A percentile compares a stretch with the other conserved stretches of the same genome.
These are phyloP conservation scores for Pyracantha coccinea DNA, from an alignment of 331 rosid genomes.

Conservation along the genomic window DNA sequence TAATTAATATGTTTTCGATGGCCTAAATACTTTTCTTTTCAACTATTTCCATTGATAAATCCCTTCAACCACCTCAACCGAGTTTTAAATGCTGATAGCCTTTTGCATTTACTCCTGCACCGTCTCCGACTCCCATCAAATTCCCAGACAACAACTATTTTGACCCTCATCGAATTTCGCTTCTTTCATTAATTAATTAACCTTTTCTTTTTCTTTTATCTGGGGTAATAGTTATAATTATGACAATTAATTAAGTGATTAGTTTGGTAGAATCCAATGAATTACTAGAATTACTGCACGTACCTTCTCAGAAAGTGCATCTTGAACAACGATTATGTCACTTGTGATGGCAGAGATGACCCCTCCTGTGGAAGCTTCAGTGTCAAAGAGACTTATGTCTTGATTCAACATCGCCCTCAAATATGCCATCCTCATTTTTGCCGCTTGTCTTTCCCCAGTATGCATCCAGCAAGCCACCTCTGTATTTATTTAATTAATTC, in stretches of 20 bases:
- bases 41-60: background rate
- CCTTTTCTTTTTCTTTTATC: background rate
- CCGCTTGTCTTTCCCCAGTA: constrained; percentile 92
- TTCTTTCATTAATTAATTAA: background rate
- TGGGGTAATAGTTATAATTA: background rate
- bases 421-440: constrained; percentile 97
- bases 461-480: constrained; percentile 99
- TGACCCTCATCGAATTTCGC: background rate
- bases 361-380: constrained; percentile 87
- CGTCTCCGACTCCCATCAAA: background rate
- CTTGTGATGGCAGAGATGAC: constrained; percentile 85
- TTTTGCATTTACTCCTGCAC: constrained; percentile 32
- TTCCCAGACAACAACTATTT: background rate
- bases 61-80: constrained; percentile 16
- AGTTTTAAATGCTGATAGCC: constrained; percentile 38
- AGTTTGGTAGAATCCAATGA: background rate
- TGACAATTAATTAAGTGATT: background rate
- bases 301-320: constrained; percentile 95
- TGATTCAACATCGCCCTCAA: constrained; percentile 78
- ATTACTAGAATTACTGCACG: background rate
- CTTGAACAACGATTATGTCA: constrained; percentile 86
- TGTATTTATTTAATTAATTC: background rate
- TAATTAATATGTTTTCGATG: background rate
- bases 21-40: background rate
- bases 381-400: constrained; percentile 87